Evolutionary conservation across 495 filamentous ascomycete genomes (phyloP).

Genomic region (Penicillium flavigenum): DNA sequence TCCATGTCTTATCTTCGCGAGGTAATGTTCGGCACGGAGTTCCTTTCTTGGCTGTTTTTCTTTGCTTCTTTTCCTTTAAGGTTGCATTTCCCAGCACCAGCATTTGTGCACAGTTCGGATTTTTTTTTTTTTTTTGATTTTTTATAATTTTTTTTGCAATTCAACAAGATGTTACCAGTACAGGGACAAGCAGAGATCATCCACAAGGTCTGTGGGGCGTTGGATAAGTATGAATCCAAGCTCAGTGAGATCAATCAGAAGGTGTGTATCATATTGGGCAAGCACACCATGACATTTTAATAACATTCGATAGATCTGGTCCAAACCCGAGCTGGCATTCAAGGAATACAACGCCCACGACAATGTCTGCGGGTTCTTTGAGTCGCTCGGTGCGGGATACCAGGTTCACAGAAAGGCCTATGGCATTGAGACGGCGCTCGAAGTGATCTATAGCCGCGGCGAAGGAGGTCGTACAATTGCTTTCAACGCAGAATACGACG

Average conservation of each 20-base stretch:
- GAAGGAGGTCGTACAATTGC: constrained; percentile 18
- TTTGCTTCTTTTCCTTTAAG: neutral
- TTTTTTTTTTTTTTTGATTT: too few relatives aligned
- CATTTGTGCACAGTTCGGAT: neutral
- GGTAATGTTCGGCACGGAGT: constrained; percentile 18
- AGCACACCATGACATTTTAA: neutral
- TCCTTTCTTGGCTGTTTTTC: neutral
- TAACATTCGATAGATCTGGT: constrained; percentile 35
- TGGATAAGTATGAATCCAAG: constrained; percentile 31
- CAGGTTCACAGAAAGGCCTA: constrained; percentile 44
- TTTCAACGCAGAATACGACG: constrained; percentile 61
- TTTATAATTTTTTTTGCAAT: too few relatives aligned
- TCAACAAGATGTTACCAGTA: constrained; percentile 19
- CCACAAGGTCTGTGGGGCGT: constrained; percentile 25
- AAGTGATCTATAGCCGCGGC: constrained; percentile 49
- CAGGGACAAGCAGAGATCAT: constrained; percentile 25
- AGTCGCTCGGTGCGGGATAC: constrained; percentile 26
- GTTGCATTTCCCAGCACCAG: neutral
- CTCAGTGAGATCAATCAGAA: constrained; percentile 47
- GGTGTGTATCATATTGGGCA: constrained; percentile 22
- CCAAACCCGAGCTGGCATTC: constrained; percentile 54
- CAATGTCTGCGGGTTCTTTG: constrained; percentile 47
- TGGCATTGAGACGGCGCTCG: constrained; percentile 55
- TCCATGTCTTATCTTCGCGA: constrained; percentile 7
- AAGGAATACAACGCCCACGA: constrained; percentile 54